Conservation (phyloP, 2,329 filamentous ascomycete species). For the Didymella pinodella region DNA sequence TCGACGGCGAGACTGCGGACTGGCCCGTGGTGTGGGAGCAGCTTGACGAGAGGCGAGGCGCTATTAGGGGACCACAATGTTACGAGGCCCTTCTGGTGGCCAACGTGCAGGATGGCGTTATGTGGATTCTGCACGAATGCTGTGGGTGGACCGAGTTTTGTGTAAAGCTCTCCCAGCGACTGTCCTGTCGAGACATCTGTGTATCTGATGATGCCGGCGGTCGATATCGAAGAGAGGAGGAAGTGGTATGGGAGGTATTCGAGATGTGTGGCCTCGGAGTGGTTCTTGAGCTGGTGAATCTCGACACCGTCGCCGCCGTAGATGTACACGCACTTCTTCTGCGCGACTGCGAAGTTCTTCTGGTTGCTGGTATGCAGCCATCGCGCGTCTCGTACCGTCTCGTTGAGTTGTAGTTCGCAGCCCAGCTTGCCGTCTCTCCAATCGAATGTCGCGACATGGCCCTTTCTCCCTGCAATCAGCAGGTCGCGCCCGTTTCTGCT, state of each 20-base stretch:
- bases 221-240: slow-evolving; percentile 85
- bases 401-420: slow-evolving; percentile 88
- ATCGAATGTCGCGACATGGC: slow-evolving; percentile 95
- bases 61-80: slow-evolving; percentile 96
- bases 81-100: slow-evolving; percentile 94
- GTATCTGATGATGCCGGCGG: slow-evolving; percentile 83
- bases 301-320: slow-evolving; percentile 93
- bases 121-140: slow-evolving; percentile 87
- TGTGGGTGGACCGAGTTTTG: slow-evolving; percentile 82
- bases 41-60: slow-evolving; percentile 84
- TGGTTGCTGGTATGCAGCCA: slow-evolving; percentile 86
- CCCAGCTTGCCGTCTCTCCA: slow-evolving; percentile 92
- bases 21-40: slow-evolving; percentile 87
- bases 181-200: slow-evolving; percentile 95
- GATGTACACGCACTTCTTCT: slow-evolving; percentile 97
- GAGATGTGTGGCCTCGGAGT: slow-evolving; percentile 90
- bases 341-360: slow-evolving; percentile 91
- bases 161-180: slow-evolving; percentile 83
- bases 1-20: slow-evolving; percentile 87
- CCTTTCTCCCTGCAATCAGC: slow-evolving; percentile 86
- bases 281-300: slow-evolving; percentile 88
- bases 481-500: slow-evolving; percentile 87
- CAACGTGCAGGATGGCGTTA: slow-evolving; percentile 90
- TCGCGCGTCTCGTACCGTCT: slow-evolving; percentile 87
- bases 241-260: slow-evolving; percentile 98